phyloP scores from a whole-genome alignment of 305 asterid genomes.

The Solanum hybrid region DNA sequence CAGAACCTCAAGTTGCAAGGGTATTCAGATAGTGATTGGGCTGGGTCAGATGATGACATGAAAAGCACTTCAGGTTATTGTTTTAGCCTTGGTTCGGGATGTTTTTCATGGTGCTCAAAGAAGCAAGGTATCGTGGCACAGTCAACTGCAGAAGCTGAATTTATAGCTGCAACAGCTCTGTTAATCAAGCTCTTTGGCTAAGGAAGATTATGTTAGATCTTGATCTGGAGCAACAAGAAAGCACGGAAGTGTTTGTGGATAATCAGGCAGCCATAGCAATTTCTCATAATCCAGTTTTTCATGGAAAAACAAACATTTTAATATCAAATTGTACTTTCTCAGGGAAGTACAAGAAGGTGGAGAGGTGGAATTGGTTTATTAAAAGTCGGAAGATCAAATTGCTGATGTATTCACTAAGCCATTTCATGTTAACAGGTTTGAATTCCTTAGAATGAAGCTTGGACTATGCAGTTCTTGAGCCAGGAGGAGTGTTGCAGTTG shows the following conservation, averaged over 20 bases:
- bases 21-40: not conserved
- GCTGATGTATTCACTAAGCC: not conserved
- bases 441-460: not conserved
- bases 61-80: not conserved
- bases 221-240: not conserved
- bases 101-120: not conserved
- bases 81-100: not conserved
- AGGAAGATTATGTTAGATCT: not conserved
- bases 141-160: not conserved
- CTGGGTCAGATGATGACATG: not conserved
- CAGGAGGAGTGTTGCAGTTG: not conserved
- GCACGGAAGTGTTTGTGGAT: not conserved
- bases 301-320: not conserved
- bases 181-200: not conserved
- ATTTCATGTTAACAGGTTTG: not conserved
- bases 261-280: not conserved
- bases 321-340: not conserved
- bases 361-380: not conserved
- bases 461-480: not conserved
- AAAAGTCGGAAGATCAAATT: not conserved
- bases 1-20: not conserved
- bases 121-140: not conserved
- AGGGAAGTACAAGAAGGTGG: not conserved
- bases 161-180: not conserved
- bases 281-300: not conserved